Evolutionary conservation across 352 stramenopile genomes (phyloP), one percentile per base, ranked within the genome.

Genomic region (Phytophthora crassamura): DNA sequence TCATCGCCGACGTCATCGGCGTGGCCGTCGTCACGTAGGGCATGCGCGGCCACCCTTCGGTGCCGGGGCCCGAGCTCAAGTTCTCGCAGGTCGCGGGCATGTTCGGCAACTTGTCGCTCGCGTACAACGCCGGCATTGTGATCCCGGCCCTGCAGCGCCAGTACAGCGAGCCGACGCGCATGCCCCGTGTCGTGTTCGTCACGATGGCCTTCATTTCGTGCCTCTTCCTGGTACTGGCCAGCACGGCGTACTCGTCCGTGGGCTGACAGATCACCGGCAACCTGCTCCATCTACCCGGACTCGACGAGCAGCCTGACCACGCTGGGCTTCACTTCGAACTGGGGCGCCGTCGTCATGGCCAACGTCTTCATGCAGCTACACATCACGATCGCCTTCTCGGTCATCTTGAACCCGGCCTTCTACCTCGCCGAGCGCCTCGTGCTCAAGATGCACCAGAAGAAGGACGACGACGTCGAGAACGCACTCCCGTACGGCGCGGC

Each of bases 181-280:
- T 63, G 50, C 60, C 50, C 25, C 60, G 70, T 33, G 66, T 81
- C 28, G 65, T 77, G 18, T 63, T 67, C 50, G 61, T 68, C 33
- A 78, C 70, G 18, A 60, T 82, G 42, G 59, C 30, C 30, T 74
- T 82, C 55, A 63, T 82, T 43, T 77, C 67, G 36, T 18, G 28
- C 7, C 47, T 80, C 16, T 78, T 80, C 65, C 57, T 76, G 15
- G 60, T 73, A 45, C 48, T 82, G 38, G 59, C 72, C 52, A 72
- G 50, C 51, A 68, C 58, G 38, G 72, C 65, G 33, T 82, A 80
- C 58, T 82, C 72, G 43, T 61, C 69, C 12, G 65, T 85, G 15
- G 77, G 77, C 36, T 86, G 77, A 65, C 77, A 86, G 66, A 84
- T 86, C 52, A 71, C 77, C 14, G 68, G 72, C 48, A 83, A 81